Conservation (phyloP, 805 yeast genomes). For the Yamadazyma sp. region DNA sequence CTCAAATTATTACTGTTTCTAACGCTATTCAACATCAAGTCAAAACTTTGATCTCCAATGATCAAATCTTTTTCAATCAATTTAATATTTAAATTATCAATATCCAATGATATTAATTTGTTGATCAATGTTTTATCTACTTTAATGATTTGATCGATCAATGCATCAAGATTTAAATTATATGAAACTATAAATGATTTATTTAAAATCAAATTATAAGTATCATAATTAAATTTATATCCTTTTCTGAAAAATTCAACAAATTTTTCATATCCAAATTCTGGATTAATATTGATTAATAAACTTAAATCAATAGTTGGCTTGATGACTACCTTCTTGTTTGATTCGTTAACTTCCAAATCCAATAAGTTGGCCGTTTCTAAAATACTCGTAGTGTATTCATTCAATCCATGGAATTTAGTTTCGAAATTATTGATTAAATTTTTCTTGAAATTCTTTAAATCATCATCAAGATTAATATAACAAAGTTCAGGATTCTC, state of each 20-base stretch:
- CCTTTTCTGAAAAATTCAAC: conserved; percentile 28
- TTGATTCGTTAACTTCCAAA: not conserved
- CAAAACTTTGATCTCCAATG: conserved; percentile 3
- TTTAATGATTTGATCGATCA: conserved; percentile 5
- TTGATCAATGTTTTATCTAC: conserved; percentile 5
- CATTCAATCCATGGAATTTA: not conserved
- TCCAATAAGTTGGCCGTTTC: conserved; percentile 1
- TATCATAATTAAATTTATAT: conserved; percentile 24
- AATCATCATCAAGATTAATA: conserved; percentile 24
- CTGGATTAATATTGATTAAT: conserved; percentile 24
- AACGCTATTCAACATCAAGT: conserved; percentile 1
- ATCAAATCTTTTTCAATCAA: conserved; percentile 7
- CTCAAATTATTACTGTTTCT: conserved; percentile 7
- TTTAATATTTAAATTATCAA: conserved; percentile 13
- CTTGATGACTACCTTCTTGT: not conserved
- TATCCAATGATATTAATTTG: conserved; percentile 9
- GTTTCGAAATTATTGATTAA: conserved; percentile 16
- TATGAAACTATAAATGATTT: conserved; percentile 19
- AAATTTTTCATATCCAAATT: conserved; percentile 24
- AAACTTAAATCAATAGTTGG: conserved; percentile 23
- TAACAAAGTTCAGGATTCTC: conserved; percentile 40
- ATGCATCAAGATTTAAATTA: conserved; percentile 7
- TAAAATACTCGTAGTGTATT: not conserved
- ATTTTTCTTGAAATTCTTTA: conserved; percentile 17
- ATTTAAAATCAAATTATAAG: conserved; percentile 32